A percentile compares a stretch with the other conserved stretches of the same genome.
These are phyloP conservation scores for Ambrosiella xylebori DNA, from an alignment of 2,329 filamentous ascomycete genomes.

Conservation along the genomic window DNA sequence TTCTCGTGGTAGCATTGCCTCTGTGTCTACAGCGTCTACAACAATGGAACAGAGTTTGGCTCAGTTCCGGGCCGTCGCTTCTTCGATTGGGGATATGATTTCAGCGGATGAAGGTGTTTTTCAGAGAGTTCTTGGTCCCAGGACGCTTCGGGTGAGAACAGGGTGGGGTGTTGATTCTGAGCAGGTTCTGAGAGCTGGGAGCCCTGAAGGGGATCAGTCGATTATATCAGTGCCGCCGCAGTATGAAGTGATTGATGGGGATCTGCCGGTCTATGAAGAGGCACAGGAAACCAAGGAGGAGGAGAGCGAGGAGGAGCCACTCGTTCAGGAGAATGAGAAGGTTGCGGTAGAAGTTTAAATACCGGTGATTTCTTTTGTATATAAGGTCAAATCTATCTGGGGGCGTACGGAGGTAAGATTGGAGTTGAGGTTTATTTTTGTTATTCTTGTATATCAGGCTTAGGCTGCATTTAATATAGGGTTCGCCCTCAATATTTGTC, in stretches of 20 bases:
- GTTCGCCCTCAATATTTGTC: conserved; percentile 5
- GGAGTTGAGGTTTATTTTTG: conserved; percentile 1
- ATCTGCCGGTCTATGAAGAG: conserved; percentile 15
- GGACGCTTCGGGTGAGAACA: neutral
- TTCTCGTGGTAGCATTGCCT: conserved; percentile 1
- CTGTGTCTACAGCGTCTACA: conserved; percentile 14
- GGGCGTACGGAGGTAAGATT: neutral
- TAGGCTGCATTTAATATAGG: conserved; percentile 7
- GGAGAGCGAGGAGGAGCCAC: neutral
- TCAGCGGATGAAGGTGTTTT: conserved; percentile 25
- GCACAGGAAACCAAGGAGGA: conserved; percentile 7
- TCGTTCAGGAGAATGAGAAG: neutral
- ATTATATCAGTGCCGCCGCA: conserved; percentile 10
- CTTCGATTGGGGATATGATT: conserved; percentile 29
- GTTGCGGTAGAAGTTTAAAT: neutral
- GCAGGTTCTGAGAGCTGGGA: neutral
- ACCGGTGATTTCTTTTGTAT: neutral
- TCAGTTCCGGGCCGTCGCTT: conserved; percentile 28
- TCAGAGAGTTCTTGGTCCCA: conserved; percentile 9
- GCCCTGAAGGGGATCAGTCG: conserved; percentile 11
- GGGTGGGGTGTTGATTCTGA: neutral
- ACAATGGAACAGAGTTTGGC: conserved; percentile 34
- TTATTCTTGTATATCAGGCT: conserved; percentile 2
- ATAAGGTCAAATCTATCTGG: neutral
- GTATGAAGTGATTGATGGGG: conserved; percentile 14